phyloP scores from a whole-genome alignment of 139 green algal species.

The Diplosphaera chodatii region DNA sequence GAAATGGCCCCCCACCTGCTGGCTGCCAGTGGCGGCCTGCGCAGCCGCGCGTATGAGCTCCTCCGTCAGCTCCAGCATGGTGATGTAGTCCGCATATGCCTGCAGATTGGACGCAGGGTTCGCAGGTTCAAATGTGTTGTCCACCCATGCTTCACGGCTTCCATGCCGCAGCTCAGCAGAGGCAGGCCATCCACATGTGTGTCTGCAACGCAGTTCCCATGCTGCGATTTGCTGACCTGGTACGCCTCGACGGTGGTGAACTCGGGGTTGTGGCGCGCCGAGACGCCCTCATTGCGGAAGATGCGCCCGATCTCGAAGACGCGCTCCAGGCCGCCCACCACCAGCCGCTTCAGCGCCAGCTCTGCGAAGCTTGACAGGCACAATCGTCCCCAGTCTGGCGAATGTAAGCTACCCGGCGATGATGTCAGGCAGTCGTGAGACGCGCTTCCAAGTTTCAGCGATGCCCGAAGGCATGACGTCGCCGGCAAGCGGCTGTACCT shows the following conservation, averaged over 20 bases:
- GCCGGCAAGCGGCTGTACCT: no score
- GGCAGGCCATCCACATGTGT: background rate
- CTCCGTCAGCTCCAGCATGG: conserved; percentile 10
- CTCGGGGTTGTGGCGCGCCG: conserved; percentile 94
- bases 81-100: no score
- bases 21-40: conserved; percentile 5
- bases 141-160: no score
- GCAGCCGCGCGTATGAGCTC: conserved; percentile 70
- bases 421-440: no score
- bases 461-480: no score
- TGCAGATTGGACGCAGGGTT: no score
- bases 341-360: conserved; percentile 94
- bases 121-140: no score
- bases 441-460: no score
- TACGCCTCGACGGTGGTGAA: conserved; percentile 97
- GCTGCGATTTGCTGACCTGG: conserved; percentile 28
- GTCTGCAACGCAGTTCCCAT: no score
- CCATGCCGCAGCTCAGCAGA: no score
- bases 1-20: background rate
- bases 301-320: conserved; percentile 97
- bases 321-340: conserved; percentile 88
- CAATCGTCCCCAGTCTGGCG: background rate
- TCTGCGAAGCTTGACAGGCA: conserved; percentile 38
- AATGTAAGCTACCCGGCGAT: no score
- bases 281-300: conserved; percentile 97